Evolutionary conservation across 768 basidiomycete genomes (phyloP), one percentile per base, ranked within the genome.

Genomic region (Russula sp.): DNA sequence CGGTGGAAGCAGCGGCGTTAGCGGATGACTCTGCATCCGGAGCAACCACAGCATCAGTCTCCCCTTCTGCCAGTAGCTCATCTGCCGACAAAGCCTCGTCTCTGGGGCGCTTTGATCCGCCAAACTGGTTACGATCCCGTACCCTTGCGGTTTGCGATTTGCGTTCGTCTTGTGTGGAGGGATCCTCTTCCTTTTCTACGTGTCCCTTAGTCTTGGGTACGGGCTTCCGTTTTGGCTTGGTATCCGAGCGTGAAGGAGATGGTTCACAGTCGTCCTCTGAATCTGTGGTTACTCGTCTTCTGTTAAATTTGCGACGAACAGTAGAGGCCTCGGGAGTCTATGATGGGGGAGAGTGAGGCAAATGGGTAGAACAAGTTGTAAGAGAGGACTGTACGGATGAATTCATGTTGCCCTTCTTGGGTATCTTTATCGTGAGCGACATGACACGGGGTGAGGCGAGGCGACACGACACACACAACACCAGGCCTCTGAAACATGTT

Each of bases 141-240:
- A 45, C 36, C 32, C 42, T 42, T 32, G 55, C 16, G 5, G 35
- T 29, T 13, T 25, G 29, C 14, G 43, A 36, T 42, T 64, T 66
- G 36, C 50, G 57, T 56, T 68, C 67, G 45, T 67, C 65, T 48
- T 58, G 61, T 18, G 58, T 63, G n/a, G 61, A 60, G 36, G 56
- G 52, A 32, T 60, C 61, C 43, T 60, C 61, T 47, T 67, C 65
- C 35, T 54, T 49, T 38, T 63, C 58, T 42, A 58, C 55, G n/a
- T 63, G 64, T 7, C 36, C 43, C 54, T 65, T 69, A 29, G 22
- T 36, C 16, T 50, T 61, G 10, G 54, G 46, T 11, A 29, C 45
- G 5, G 58, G 22, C 47, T 34, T 65, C 7, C 56, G 52, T 53
- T 56, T 67, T 61, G 46, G 54, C 51, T 57, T 67, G 11, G 34